A percentile compares a stretch with the other conserved stretches of the same genome.
Conservation (phyloP, 2,329 filamentous ascomycete species). For the Boeremia lycopersici region DNA sequence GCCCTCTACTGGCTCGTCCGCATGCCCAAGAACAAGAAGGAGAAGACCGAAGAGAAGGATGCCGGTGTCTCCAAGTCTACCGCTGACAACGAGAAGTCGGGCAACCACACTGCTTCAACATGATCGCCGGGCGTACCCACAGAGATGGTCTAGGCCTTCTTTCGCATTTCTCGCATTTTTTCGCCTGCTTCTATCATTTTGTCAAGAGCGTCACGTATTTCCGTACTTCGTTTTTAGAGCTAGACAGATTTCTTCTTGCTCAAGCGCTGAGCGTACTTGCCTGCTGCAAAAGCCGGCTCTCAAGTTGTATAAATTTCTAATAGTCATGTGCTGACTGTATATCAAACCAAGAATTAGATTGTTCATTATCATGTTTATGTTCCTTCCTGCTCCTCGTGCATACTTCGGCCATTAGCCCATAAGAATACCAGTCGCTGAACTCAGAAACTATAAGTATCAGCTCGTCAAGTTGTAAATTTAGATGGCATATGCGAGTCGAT, state of each 20-base stretch:
- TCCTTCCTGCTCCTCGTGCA: too few species aligned
- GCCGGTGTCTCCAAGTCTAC: constrained; percentile 6
- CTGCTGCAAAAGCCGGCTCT: constrained; percentile 1
- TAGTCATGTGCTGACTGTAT: constrained; percentile 2
- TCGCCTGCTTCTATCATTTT: constrained; percentile 1
- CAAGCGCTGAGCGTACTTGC: constrained; percentile 9
- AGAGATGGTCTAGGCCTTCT: constrained; percentile 21
- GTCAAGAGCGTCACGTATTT: background rate
- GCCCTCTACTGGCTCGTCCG: constrained; percentile 60
- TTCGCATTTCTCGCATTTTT: background rate
- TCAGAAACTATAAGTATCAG: too few species aligned
- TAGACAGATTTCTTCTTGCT: constrained; percentile 10
- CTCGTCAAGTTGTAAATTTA: too few species aligned
- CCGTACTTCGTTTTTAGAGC: background rate
- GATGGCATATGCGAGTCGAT: too few species aligned
- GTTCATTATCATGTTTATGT: too few species aligned
- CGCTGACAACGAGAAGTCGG: constrained; percentile 18
- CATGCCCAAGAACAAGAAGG: constrained; percentile 59
- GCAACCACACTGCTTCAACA: constrained; percentile 13
- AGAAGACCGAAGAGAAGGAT: constrained; percentile 29
- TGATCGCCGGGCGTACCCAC: constrained; percentile 14
- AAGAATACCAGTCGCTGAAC: too few species aligned
- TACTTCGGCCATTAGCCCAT: too few species aligned
- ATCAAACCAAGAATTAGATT: background rate
- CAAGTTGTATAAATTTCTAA: constrained; percentile 6